A percentile compares a stretch with the other conserved stretches of the same genome.
These are phyloP conservation scores for Neoboletus subvelutipes DNA, from an alignment of 768 basidiomycete species.

Conservation along the genomic window DNA sequence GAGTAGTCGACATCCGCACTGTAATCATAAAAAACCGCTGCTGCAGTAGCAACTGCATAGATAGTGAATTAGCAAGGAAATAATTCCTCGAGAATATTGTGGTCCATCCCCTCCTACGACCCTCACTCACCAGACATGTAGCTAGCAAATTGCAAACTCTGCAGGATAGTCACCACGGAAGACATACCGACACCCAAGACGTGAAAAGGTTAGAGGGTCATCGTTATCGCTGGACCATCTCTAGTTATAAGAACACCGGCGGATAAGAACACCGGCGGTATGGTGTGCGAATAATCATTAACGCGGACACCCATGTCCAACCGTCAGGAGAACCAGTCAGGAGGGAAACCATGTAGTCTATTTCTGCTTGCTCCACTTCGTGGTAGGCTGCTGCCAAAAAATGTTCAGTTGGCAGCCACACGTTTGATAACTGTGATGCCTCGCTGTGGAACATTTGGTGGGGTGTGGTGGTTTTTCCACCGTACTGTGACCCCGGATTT, in stretches of 20 bases:
- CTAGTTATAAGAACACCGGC: neutral
- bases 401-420: neutral
- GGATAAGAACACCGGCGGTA: too few relatives aligned
- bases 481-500: neutral
- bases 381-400: neutral
- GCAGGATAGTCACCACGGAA: neutral
- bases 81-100: neutral
- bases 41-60: neutral
- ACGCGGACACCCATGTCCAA: neutral
- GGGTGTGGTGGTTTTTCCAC: neutral
- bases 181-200: neutral
- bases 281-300: neutral
- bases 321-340: neutral
- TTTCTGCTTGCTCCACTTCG: neutral
- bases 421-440: neutral
- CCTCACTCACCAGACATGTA: neutral
- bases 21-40: constrained; percentile 12
- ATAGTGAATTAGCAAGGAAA: neutral
- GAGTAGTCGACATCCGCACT: neutral
- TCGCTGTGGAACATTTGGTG: too few relatives aligned
- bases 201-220: neutral
- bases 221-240: neutral
- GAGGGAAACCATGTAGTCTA: neutral
- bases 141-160: neutral
- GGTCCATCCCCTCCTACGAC: neutral